Evolutionary conservation across 2,329 filamentous ascomycete species (phyloP).

Genomic region (Colletotrichum horii): DNA sequence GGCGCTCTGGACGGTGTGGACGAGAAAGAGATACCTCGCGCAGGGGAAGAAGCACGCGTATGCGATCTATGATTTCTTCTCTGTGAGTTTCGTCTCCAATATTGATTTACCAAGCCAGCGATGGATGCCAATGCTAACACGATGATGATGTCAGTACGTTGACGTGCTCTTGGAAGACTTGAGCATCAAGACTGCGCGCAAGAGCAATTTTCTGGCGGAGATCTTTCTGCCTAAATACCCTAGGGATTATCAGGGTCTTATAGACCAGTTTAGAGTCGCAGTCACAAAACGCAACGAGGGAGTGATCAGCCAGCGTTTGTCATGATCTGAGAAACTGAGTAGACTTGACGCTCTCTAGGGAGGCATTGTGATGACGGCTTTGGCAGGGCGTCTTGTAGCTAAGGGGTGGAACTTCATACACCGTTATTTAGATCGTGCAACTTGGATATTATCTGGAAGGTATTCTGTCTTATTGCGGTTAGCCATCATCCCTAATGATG

Average conservation of each 20-base stretch:
- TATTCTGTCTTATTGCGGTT: no score
- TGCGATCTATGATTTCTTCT: constrained; percentile 34
- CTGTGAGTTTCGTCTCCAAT: constrained; percentile 26
- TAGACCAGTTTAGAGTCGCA: constrained; percentile 16
- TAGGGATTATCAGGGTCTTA: constrained; percentile 18
- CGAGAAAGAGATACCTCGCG: constrained; percentile 33
- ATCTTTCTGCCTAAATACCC: constrained; percentile 21
- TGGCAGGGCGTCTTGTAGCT: no score
- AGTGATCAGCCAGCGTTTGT: no score
- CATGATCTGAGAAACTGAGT: no score
- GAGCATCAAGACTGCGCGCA: constrained; percentile 19
- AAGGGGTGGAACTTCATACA: no score
- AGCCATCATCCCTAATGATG: no score
- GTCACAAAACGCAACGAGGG: no score
- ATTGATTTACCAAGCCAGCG: not conserved
- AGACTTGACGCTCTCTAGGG: no score
- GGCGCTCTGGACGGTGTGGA: constrained; percentile 36
- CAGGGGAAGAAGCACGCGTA: constrained; percentile 34
- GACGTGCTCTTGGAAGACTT: constrained; percentile 23
- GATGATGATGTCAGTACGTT: constrained; percentile 21
- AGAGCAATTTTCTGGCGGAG: constrained; percentile 19
- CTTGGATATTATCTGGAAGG: no score
- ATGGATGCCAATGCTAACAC: not conserved
- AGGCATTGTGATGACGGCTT: no score
- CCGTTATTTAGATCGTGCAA: no score